phyloP scores from a whole-genome alignment of 768 basidiomycete species.

The Tephrocybe rancida region DNA sequence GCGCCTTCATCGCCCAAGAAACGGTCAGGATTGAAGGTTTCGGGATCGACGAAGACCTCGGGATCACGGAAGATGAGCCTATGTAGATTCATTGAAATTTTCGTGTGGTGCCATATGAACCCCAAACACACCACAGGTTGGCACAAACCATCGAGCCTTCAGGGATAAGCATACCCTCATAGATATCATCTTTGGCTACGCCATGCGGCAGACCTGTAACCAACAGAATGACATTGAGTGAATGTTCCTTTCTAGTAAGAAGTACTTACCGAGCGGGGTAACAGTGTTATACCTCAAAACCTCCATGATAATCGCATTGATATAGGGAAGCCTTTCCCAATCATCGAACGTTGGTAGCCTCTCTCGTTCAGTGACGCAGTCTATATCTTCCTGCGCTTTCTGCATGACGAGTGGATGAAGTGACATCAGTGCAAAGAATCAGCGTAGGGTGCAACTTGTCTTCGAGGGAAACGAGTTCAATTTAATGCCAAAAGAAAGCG shows the following conservation, averaged over 20 bases:
- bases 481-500: not conserved
- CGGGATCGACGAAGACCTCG: constrained; percentile 20
- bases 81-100: constrained; percentile 1
- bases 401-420: constrained; percentile 13
- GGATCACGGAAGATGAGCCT: constrained; percentile 25
- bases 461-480: constrained; percentile 1
- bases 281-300: constrained; percentile 25
- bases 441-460: constrained; percentile 7
- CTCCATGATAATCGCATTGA: constrained; percentile 25
- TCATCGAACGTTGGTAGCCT: constrained; percentile 21
- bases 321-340: constrained; percentile 18
- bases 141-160: constrained; percentile 21
- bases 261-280: constrained; percentile 25
- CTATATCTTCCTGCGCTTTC: constrained; percentile 13
- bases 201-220: constrained; percentile 7
- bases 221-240: not conserved
- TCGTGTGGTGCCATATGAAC: constrained; percentile 18
- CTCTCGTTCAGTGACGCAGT: constrained; percentile 14
- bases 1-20: constrained; percentile 20
- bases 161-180: constrained; percentile 17
- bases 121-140: constrained; percentile 13
- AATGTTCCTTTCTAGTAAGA: not conserved
- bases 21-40: constrained; percentile 23
- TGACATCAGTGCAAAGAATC: constrained; percentile 12
- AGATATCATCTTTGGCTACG: constrained; percentile 9